Base-by-base conservation (phyloP, 352 stramenopile genomes). In the Phytophthora ohioensis region DNA sequence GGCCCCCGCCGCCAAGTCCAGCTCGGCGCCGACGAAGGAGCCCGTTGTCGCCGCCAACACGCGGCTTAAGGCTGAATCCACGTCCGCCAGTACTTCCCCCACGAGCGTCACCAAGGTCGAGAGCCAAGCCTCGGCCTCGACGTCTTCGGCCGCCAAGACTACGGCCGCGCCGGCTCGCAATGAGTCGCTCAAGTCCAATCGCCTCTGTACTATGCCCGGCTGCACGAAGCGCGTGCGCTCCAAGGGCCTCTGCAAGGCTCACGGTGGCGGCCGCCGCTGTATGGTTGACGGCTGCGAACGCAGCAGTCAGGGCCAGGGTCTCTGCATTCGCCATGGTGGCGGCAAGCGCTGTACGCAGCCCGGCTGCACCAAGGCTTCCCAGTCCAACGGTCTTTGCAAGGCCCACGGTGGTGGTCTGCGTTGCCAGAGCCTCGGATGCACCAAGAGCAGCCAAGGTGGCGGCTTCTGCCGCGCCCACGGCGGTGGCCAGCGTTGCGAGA, bases 321-420 rank as follows among this genome's bases (percentile, higher is more conserved):
- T 92, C 2, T 97, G 90, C 64, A 94, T 94, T 55, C 88, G 88
- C 45, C 90, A 97, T 64, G 88, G 90, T 12, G 90, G 90, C 17
- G 90, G 90, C 64, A 92, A 93, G 64, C 84, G 88, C 42, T 95
- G 87, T 72, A 92, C 83, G 32, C 79, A 94, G 62, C 46, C 76
- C 1, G 90, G 88, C 9, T 97, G 90, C 69, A 93, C 86, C 53
- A 94, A 94, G 72, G 82, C 84, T 2, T 90, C 83, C 8, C 87
- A 94, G 78, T 93, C 83, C 30, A 94, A 96, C 41, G 88, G 88
- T 3, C 83, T 95, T 4, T 97, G 90, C 78, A 95, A 95, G 57
- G 83, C 84, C 0, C 90, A 97, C 78, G 90, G 90, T 31, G 90
- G 90, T 17, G 89, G 86, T 1, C 70, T 93, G 32, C 89, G 91